phyloP scores from a whole-genome alignment of 2,329 filamentous ascomycete genomes.

The Pseudogymnoascus sp. region DNA sequence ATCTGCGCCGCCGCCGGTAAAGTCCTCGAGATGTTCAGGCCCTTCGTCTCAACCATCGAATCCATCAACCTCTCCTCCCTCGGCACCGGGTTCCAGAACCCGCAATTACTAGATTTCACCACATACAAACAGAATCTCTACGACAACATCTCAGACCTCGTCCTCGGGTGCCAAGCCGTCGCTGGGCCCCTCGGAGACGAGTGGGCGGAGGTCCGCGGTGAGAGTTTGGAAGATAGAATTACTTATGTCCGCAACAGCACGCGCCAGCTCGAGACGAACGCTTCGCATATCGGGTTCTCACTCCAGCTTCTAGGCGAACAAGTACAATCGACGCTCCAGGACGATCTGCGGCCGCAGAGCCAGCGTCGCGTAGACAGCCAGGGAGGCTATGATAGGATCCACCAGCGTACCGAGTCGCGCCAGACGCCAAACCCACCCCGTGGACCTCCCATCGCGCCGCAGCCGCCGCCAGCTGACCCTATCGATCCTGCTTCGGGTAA shows the following conservation, averaged over 20 bases:
- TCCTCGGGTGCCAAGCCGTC: slow-evolving; percentile 84
- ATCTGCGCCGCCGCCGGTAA: slow-evolving; percentile 72
- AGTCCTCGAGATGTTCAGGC: slow-evolving; percentile 81
- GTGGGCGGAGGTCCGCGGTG: slow-evolving; percentile 87
- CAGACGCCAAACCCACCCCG: slow-evolving; percentile 12
- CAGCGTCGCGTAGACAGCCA: slow-evolving; percentile 50
- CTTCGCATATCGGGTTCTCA: slow-evolving; percentile 80
- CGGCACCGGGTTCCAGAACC: slow-evolving; percentile 71
- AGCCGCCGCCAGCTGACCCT: slow-evolving; percentile 16
- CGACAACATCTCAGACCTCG: slow-evolving; percentile 83
- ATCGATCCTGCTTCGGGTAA: slow-evolving; percentile 39
- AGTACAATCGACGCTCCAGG: slow-evolving; percentile 50
- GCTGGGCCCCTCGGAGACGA: slow-evolving; percentile 87
- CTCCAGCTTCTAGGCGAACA: slow-evolving; percentile 82
- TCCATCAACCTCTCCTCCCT: slow-evolving; percentile 82
- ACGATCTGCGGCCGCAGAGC: slow-evolving; percentile 40
- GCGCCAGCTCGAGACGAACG: slow-evolving; percentile 75
- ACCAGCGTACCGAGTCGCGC: slow-evolving; percentile 52
- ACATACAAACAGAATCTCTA: slow-evolving; percentile 90
- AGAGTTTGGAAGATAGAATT: slow-evolving; percentile 79
- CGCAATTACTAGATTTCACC: slow-evolving; percentile 79
- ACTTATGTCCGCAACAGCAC: slow-evolving; percentile 71
- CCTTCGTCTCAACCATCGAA: slow-evolving; percentile 84
- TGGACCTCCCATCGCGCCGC: slow-evolving; percentile 32
- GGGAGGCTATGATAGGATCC: slow-evolving; percentile 46